These are phyloP conservation scores for Komagataella populi DNA, from an alignment of 805 yeast genomes.

Conservation along the genomic window DNA sequence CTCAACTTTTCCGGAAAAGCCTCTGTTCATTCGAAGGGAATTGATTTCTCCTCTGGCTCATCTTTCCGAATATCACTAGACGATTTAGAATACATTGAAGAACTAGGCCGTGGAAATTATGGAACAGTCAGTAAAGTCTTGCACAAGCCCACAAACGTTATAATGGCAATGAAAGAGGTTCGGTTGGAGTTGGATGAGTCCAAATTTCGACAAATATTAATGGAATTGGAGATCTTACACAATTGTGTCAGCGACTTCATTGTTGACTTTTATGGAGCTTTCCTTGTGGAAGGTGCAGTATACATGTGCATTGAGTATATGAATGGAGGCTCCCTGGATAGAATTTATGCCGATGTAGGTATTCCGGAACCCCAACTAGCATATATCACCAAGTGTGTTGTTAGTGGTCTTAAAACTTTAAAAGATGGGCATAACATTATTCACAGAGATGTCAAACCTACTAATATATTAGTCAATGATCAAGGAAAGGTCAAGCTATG, in stretches of 20 bases:
- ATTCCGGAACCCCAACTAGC: slow-evolving; percentile 73
- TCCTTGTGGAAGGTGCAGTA: slow-evolving; percentile 94
- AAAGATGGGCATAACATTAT: slow-evolving; percentile 88
- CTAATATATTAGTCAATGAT: slow-evolving; percentile 70
- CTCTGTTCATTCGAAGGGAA: slow-evolving; percentile 81
- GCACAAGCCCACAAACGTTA: slow-evolving; percentile 82
- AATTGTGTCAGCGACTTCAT: slow-evolving; percentile 83
- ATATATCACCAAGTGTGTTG: slow-evolving; percentile 65
- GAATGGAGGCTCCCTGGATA: slow-evolving; percentile 94
- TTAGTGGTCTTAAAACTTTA: slow-evolving; percentile 67
- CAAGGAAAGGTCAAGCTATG: slow-evolving; percentile 82
- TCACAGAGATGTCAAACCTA: slow-evolving; percentile 95
- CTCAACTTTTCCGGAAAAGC: slow-evolving; percentile 90
- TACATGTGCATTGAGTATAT: slow-evolving; percentile 96
- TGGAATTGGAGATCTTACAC: slow-evolving; percentile 92
- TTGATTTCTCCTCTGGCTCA: slow-evolving; percentile 81
- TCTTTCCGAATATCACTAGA: slow-evolving; percentile 78
- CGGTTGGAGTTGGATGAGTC: slow-evolving; percentile 85
- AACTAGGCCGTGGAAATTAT: slow-evolving; percentile 90
- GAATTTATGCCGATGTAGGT: slow-evolving; percentile 54
- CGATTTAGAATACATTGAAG: slow-evolving; percentile 71
- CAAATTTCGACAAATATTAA: slow-evolving; percentile 85
- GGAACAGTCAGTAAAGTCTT: slow-evolving; percentile 90
- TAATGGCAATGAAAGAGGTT: slow-evolving; percentile 97
- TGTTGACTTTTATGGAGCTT: slow-evolving; percentile 95